phyloP scores from a whole-genome alignment of 805 yeast genomes.

The Dipodascopsis tothii region DNA sequence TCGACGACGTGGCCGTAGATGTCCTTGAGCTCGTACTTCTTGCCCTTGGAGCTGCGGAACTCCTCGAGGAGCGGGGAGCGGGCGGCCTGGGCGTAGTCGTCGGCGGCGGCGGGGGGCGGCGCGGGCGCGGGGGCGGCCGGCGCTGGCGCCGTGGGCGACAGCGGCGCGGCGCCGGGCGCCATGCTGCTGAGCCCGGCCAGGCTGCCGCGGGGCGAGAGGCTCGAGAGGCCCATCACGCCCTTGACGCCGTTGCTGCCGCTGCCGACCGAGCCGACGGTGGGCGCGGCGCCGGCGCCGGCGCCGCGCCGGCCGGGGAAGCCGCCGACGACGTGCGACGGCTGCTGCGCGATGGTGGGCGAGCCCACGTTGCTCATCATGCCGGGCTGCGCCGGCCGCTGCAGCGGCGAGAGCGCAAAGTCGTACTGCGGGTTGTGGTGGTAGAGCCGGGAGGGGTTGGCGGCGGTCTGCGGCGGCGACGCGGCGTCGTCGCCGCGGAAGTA shows the following conservation, averaged over 20 bases:
- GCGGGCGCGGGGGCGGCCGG: slow-evolving; percentile 2
- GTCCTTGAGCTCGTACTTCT: slow-evolving; percentile 59
- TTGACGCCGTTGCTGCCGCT: background rate
- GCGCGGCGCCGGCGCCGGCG: background rate
- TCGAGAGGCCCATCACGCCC: slow-evolving; percentile 1
- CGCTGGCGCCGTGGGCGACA: background rate
- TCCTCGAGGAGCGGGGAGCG: slow-evolving; percentile 65
- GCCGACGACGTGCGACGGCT: too few relatives aligned
- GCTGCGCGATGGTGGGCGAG: too few relatives aligned
- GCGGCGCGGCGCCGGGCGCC: background rate
- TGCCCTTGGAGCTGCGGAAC: slow-evolving; percentile 60
- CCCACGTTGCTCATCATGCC: too few relatives aligned
- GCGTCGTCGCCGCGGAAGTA: too few relatives aligned
- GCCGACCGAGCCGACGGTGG: background rate
- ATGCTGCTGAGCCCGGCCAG: slow-evolving; percentile 1
- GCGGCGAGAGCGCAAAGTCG: too few relatives aligned
- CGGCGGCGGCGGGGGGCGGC: slow-evolving; percentile 1
- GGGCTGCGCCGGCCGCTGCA: too few relatives aligned
- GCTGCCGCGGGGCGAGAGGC: slow-evolving; percentile 2
- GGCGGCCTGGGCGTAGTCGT: slow-evolving; percentile 15
- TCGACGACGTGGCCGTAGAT: slow-evolving; percentile 83
- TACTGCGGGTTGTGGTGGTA: too few relatives aligned
- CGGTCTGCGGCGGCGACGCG: too few relatives aligned
- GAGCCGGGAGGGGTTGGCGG: too few relatives aligned
- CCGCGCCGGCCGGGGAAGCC: too few relatives aligned